phyloP scores from a whole-genome alignment of 2,329 filamentous ascomycete species.

The Hansfordia pulvinata region DNA sequence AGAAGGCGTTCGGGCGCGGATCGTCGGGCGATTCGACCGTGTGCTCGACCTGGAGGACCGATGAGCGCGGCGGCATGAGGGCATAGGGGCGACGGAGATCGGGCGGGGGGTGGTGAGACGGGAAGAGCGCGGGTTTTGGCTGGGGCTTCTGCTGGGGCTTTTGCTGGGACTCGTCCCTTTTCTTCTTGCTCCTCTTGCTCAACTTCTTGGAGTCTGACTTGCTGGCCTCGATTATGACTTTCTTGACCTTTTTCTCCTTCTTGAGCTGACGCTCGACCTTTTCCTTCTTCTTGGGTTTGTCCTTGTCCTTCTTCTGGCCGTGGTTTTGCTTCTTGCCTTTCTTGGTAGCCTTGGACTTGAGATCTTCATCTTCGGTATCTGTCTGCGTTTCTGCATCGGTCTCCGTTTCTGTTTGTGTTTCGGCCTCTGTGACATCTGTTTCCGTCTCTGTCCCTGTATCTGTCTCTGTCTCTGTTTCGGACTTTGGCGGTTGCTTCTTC shows the following conservation, averaged over 20 bases:
- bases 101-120: slow-evolving; percentile 8
- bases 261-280: neutral
- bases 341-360: neutral
- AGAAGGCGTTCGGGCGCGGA: slow-evolving; percentile 45
- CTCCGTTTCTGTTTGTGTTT: neutral
- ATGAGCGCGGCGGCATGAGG: slow-evolving; percentile 31
- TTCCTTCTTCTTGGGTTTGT: neutral
- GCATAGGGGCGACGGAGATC: slow-evolving; percentile 25
- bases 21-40: slow-evolving; percentile 36
- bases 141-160: slow-evolving; percentile 1
- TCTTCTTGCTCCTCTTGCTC: slow-evolving; percentile 2
- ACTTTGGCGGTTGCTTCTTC: neutral
- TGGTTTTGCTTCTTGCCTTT: neutral
- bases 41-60: slow-evolving; percentile 41
- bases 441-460: slow-evolving; percentile 5
- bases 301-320: neutral
- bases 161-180: neutral
- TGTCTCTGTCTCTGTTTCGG: slow-evolving; percentile 1
- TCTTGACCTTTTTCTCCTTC: neutral
- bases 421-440: slow-evolving; percentile 4
- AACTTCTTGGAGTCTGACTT: slow-evolving; percentile 4
- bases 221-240: no score
- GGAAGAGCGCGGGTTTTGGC: slow-evolving; percentile 2
- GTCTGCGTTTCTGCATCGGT: neutral
- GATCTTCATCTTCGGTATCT: slow-evolving; percentile 1